Evolutionary conservation across 2,329 filamentous ascomycete genomes (phyloP).

Genomic region (Ascosphaera acerosa): DNA sequence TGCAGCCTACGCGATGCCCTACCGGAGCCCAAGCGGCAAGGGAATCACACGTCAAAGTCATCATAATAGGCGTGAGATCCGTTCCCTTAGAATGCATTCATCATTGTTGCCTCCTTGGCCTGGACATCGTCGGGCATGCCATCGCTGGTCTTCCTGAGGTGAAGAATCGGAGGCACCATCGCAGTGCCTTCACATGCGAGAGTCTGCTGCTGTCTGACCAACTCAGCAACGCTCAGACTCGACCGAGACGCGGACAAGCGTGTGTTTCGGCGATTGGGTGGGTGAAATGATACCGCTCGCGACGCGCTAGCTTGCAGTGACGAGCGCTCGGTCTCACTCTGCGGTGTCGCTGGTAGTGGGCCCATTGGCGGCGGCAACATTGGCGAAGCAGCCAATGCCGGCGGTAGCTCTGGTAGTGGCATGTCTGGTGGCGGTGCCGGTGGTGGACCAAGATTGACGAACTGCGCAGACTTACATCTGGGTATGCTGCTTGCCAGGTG

Average conservation of each 20-base stretch:
- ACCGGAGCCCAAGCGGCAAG: too few species aligned
- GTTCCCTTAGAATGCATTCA: slow-evolving; percentile 3
- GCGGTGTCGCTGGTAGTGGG: neutral
- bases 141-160: neutral
- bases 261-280: neutral
- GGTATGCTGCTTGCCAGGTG: slow-evolving; percentile 3
- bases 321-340: too few species aligned
- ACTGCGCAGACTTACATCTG: neutral
- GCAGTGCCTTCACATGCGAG: neutral
- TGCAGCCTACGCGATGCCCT: slow-evolving; percentile 4
- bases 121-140: neutral
- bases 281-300: neutral
- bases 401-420: slow-evolving; percentile 9
- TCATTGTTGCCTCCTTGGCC: slow-evolving; percentile 4
- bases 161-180: neutral
- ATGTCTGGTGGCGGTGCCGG: slow-evolving; percentile 9
- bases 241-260: neutral
- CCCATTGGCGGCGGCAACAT: slow-evolving; percentile 2
- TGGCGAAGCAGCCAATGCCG: neutral
- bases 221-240: neutral
- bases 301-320: neutral
- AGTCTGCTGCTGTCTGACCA: neutral
- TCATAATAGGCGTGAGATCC: too few species aligned
- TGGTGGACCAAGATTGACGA: slow-evolving; percentile 6
- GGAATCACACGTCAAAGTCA: too few species aligned